Evolutionary conservation across 352 stramenopile species (phyloP), one percentile per base, ranked within the genome.

Genomic region (Phytophthora colocasiae): DNA sequence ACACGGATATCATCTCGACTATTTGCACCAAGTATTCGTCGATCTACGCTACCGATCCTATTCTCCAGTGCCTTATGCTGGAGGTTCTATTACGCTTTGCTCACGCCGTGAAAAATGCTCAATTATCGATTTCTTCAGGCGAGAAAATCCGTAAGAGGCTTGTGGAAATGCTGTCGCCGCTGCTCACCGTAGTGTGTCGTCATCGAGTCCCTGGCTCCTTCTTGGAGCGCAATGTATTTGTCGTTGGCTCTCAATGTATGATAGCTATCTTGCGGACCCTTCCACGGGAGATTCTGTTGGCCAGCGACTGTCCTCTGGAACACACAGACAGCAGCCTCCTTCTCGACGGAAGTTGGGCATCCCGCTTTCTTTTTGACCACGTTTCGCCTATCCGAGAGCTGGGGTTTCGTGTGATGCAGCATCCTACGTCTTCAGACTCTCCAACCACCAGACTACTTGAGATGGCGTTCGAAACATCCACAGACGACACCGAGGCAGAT

Each of bases 121-220:
- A 45, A 9, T 39, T 78, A 19, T 75, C 70, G 40, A n/a, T 24
- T 9, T 7, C 70, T 32, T 78, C 57, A 10, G 51, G 61, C 14
- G 70, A 64, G 17, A 75, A 75, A 41, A 87, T 87, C 19, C 60
- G 66, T 38, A 75, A 81, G 32, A 70, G 76, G 14, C 54, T 83
- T 34, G 26, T 60, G 15, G 76, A 67, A n/a, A 74, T 80, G 49
- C 38, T 85, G 0, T 75, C 77, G 3, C 71, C 83, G 39, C 47
- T 91, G 26, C 41, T 87, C 10, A 73, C 79, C 5, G 60, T 87
- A 22, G 61, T 87, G 7, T 83, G 71, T 29, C 71, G 78, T 7
- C 81, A 91, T 53, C 78, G 78, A 24, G 54, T 83, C 3, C 81
- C 84, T 39, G 78, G 78, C 0, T 90, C 81, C 2, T 92, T 85